phyloP scores from a whole-genome alignment of 2,329 filamentous ascomycete genomes.

The Trichoderma sp. region DNA sequence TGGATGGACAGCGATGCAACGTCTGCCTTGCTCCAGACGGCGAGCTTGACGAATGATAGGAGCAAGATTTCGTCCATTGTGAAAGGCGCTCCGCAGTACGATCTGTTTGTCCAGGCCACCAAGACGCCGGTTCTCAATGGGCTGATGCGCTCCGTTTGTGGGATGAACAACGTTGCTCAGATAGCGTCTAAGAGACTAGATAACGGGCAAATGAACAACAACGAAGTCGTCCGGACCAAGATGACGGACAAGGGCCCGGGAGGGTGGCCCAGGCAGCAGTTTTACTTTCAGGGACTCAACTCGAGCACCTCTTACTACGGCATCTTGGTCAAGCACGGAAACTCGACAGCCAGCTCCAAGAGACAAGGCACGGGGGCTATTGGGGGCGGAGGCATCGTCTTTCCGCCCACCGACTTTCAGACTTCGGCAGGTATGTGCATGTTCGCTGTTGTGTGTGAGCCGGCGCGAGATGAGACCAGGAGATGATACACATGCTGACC shows the following conservation, averaged over 20 bases:
- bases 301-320: slow-evolving; percentile 70
- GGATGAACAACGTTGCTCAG: slow-evolving; percentile 66
- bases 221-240: slow-evolving; percentile 55
- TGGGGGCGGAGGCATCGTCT: slow-evolving; percentile 77
- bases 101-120: slow-evolving; percentile 72
- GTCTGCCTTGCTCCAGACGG: slow-evolving; percentile 77
- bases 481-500: neutral
- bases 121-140: slow-evolving; percentile 65
- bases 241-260: slow-evolving; percentile 71
- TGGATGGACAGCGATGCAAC: slow-evolving; percentile 84
- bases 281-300: slow-evolving; percentile 78
- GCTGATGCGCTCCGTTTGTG: slow-evolving; percentile 79
- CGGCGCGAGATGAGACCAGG: no score
- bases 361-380: slow-evolving; percentile 46
- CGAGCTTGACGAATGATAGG: slow-evolving; percentile 66
- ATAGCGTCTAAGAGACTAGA: slow-evolving; percentile 56
- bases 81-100: slow-evolving; percentile 62
- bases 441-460: neutral
- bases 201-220: slow-evolving; percentile 51
- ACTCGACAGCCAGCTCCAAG: slow-evolving; percentile 50
- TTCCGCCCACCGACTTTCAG: slow-evolving; percentile 68
- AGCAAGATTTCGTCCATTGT: slow-evolving; percentile 58
- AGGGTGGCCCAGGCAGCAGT: slow-evolving; percentile 79
- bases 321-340: slow-evolving; percentile 67
- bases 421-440: slow-evolving; percentile 70